Base-by-base conservation (phyloP, 352 stramenopile species). In the Globisporangium uncinulatum region DNA sequence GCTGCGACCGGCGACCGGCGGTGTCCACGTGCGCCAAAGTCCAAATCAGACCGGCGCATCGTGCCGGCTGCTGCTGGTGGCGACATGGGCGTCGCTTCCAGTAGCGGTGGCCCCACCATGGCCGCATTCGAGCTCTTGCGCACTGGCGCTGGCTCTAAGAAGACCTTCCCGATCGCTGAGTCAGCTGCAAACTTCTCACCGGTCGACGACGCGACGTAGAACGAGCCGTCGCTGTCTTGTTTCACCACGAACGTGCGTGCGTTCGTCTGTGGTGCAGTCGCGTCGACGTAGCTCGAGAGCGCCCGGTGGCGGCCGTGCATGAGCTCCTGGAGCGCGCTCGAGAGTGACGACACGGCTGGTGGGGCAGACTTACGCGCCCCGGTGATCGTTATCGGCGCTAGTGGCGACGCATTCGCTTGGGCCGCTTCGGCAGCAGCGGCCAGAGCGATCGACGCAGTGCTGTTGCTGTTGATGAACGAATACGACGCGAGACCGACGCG, bases 81-180 rank as follows among this genome's bases (percentile, higher is more conserved):
- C 32, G 17, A 7, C 10, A 4, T 15, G 17, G n/a, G 17, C 19
- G 10, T 34, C 11, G 19, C 15, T 36, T 34, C 41, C 13, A 37
- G 13, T 7, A 14, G 29, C 34, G 31, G 37, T 10, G 41, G 41
- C 6, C 41, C 41, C 8, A 6, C 21, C 20, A 20, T 14, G 1
- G 32, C 29, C 29, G 52, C 17, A 24, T 9, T 21, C 24, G 31
- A 10, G 55, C 32, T 34, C 14, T n/a, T 17, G 14, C 21, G n/a
- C 44, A 42, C 55, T 15, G 59, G 54, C 3, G 54, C 55, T 15
- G 62, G 36, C 32, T 67, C 63, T 6, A 81, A 46, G 43, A 73
- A 76, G n/a, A 78, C 69, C 57, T 73, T 70, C 13, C 72, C 72
- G 31, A 82, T 82, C 6, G 72, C 63, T 54, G 72, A 74, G 60